Evolutionary conservation across 192 early-diverging fungal species (phyloP).

Genomic region (Linnemannia schmuckeri): DNA sequence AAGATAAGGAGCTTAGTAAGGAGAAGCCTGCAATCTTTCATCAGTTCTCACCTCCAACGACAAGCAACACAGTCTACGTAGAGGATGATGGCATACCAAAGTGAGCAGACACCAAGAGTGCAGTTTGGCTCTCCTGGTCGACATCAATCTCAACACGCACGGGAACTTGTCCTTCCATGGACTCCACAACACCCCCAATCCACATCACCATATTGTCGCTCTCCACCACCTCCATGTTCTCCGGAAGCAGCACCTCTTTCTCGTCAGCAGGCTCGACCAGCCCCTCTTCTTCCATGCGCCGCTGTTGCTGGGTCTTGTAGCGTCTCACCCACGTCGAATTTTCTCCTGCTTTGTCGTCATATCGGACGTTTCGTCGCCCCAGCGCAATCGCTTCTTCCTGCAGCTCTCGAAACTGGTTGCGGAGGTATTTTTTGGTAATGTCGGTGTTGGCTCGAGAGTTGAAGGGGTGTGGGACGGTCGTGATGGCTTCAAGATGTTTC

Average conservation of each 20-base stretch:
- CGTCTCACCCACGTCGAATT: slow-evolving; percentile 28
- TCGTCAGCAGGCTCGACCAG: slow-evolving; percentile 11
- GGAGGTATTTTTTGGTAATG: slow-evolving; percentile 37
- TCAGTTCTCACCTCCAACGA: background rate
- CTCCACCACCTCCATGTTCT: slow-evolving; percentile 25
- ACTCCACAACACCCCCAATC: slow-evolving; percentile 42
- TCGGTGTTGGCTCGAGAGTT: slow-evolving; percentile 44
- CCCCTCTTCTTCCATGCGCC: slow-evolving; percentile 18
- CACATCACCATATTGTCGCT: slow-evolving; percentile 52
- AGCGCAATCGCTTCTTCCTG: slow-evolving; percentile 37
- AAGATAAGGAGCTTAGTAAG: background rate
- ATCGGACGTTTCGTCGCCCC: slow-evolving; percentile 52
- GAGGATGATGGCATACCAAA: slow-evolving; percentile 57
- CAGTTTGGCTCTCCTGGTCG: slow-evolving; percentile 48
- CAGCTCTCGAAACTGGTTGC: slow-evolving; percentile 22
- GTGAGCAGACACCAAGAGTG: slow-evolving; percentile 75
- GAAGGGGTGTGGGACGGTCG: slow-evolving; percentile 43
- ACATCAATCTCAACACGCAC: slow-evolving; percentile 50
- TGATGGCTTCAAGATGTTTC: slow-evolving; percentile 43
- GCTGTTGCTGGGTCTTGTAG: slow-evolving; percentile 18
- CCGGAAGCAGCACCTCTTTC: background rate
- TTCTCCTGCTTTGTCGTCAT: slow-evolving; percentile 22
- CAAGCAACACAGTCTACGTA: background rate
- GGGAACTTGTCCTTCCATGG: slow-evolving; percentile 32
- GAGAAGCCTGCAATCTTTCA: background rate